Percentiles rank a stretch among this genome's conserved stretches.
These are phyloP conservation scores for Alternaria brassicicola DNA, from an alignment of 2,329 filamentous ascomycete genomes.

Conservation along the genomic window DNA sequence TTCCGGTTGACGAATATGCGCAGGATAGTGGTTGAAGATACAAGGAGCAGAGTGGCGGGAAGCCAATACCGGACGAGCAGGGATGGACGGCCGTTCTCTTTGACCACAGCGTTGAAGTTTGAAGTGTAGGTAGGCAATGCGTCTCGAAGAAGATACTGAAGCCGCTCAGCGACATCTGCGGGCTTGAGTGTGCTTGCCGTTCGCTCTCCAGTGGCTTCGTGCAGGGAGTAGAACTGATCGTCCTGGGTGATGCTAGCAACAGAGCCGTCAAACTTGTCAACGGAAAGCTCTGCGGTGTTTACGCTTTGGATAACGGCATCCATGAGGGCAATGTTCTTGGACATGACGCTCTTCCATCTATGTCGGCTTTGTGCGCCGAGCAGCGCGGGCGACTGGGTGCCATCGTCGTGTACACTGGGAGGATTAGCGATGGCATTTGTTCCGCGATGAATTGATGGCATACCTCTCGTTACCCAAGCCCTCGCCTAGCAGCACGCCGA, in stretches of 20 bases:
- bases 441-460: neutral
- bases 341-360: slow-evolving; percentile 76
- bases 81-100: slow-evolving; percentile 75
- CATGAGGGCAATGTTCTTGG: slow-evolving; percentile 82
- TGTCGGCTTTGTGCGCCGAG: slow-evolving; percentile 55
- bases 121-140: slow-evolving; percentile 71
- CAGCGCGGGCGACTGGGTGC: slow-evolving; percentile 50
- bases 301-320: slow-evolving; percentile 81
- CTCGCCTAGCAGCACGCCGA: slow-evolving; percentile 87
- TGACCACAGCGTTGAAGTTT: slow-evolving; percentile 62
- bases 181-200: slow-evolving; percentile 46
- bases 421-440: slow-evolving; percentile 12
- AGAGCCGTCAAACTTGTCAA: slow-evolving; percentile 61
- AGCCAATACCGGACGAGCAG: slow-evolving; percentile 86
- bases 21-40: slow-evolving; percentile 84
- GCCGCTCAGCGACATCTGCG: slow-evolving; percentile 67
- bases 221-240: slow-evolving; percentile 53
- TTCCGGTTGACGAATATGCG: slow-evolving; percentile 75
- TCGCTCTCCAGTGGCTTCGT: slow-evolving; percentile 47
- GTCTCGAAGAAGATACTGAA: slow-evolving; percentile 71
- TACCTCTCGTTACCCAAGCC: slow-evolving; percentile 67
- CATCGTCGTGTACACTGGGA: slow-evolving; percentile 67
- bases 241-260: slow-evolving; percentile 63
- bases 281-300: slow-evolving; percentile 62
- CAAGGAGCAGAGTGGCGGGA: slow-evolving; percentile 70